Conservation (phyloP, 345 rosid species). For the Salix arbutifolia region DNA sequence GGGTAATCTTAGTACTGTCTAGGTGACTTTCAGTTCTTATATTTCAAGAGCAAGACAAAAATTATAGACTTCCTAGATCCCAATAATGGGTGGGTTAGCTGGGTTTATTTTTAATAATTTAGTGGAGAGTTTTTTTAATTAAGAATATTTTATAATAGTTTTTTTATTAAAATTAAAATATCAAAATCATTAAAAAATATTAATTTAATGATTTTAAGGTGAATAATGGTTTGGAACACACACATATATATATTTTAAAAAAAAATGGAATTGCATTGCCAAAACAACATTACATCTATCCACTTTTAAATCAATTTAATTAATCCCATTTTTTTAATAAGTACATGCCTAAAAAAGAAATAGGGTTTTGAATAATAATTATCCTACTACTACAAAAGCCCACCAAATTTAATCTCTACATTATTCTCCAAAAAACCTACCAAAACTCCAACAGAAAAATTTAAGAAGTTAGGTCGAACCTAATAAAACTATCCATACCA, state of each 20-base stretch:
- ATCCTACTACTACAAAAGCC: not conserved
- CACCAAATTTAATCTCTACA: not conserved
- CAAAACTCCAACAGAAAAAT: not conserved
- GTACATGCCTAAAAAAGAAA: not conserved
- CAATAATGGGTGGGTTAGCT: constrained; percentile 12
- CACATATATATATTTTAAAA: no score
- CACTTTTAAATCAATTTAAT: not conserved
- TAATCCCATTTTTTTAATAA: not conserved
- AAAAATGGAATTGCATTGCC: not conserved
- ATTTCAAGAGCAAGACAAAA: not conserved
- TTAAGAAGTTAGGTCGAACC: not conserved
- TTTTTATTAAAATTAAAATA: no score
- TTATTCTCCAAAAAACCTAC: not conserved
- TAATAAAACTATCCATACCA: constrained; percentile 3
- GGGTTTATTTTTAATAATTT: not conserved
- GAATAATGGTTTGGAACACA: no score
- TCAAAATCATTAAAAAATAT: no score
- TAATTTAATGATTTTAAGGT: no score
- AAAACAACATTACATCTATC: constrained; percentile 26
- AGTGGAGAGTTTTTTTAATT: no score
- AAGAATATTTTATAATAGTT: no score
- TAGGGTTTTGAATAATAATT: not conserved
- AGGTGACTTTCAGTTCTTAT: not conserved
- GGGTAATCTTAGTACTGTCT: not conserved
- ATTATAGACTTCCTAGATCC: not conserved